phyloP scores from a whole-genome alignment of 345 rosid species.

The Sapria himalayana region DNA sequence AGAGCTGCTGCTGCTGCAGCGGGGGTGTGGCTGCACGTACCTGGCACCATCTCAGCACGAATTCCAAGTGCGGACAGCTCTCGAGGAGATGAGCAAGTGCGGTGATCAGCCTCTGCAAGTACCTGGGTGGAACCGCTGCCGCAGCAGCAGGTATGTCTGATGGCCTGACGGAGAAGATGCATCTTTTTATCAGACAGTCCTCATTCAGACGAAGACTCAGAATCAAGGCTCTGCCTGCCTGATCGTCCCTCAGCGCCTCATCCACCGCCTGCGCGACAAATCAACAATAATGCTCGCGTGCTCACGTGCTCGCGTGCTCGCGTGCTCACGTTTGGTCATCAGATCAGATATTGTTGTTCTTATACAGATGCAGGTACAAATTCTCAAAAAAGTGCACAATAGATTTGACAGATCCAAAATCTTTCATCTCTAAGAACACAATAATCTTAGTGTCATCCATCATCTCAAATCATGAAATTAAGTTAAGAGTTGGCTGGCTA shows the following conservation, averaged over 20 bases:
- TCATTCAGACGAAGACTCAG: constrained; percentile 88
- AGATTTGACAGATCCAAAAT: too few relatives aligned
- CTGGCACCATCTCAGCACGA: constrained; percentile 82
- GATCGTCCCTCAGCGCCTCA: constrained; percentile 38
- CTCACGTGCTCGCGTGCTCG: too few relatives aligned
- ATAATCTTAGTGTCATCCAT: too few relatives aligned
- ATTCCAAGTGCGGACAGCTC: constrained; percentile 75
- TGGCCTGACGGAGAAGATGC: constrained; percentile 59
- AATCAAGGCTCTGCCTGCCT: constrained; percentile 50
- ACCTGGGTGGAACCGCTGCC: constrained; percentile 36
- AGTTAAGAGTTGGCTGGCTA: too few relatives aligned
- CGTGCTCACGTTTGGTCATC: too few relatives aligned
- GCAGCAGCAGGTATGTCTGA: constrained; percentile 50
- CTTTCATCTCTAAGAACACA: too few relatives aligned
- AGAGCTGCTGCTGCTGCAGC: too few relatives aligned
- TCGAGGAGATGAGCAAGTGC: constrained; percentile 69
- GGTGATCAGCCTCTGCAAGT: constrained; percentile 65
- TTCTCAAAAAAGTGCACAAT: too few relatives aligned
- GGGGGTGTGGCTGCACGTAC: too few relatives aligned
- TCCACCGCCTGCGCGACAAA: constrained; percentile 46
- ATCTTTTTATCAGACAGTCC: constrained; percentile 51
- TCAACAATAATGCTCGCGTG: background rate
- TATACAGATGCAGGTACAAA: too few relatives aligned
- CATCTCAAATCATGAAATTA: too few relatives aligned
- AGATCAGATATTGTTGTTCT: too few relatives aligned